A percentile compares a stretch with the other conserved stretches of the same genome.
Conservation (phyloP, 164 flowering plant genomes). For the Berberis vulgaris region DNA sequence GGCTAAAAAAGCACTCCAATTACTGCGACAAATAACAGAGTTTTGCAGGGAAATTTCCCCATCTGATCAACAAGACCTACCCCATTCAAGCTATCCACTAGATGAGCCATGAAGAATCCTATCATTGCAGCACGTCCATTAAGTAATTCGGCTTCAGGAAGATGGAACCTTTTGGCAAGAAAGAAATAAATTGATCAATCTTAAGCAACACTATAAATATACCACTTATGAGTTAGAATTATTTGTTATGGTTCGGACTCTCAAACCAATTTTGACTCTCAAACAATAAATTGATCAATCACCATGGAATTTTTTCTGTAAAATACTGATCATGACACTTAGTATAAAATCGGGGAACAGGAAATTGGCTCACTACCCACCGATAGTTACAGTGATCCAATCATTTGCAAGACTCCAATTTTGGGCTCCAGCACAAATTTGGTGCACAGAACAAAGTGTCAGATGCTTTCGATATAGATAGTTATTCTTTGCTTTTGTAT, state of each 20-base stretch:
- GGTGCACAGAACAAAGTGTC: too few species aligned
- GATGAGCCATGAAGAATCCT: background rate
- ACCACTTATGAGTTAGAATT: background rate
- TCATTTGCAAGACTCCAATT: too few species aligned
- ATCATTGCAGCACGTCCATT: background rate
- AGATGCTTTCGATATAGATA: too few species aligned
- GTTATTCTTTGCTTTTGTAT: too few species aligned
- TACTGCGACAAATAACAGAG: background rate
- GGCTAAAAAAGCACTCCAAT: background rate
- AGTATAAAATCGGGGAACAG: too few species aligned
- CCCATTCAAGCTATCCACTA: background rate
- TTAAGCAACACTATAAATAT: background rate
- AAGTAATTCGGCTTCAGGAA: background rate
- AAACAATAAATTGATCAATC: background rate
- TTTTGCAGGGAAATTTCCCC: background rate
- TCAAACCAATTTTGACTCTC: background rate
- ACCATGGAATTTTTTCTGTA: too few species aligned
- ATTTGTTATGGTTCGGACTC: background rate
- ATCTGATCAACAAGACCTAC: background rate
- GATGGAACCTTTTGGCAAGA: background rate
- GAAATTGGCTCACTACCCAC: too few species aligned
- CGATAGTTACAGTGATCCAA: too few species aligned
- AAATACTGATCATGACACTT: too few species aligned
- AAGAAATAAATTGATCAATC: background rate
- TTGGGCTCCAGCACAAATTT: too few species aligned